Evolutionary conservation across 495 filamentous ascomycete genomes (phyloP), one percentile per base, ranked within the genome.

Genomic region (Opeltia flavorubescens): DNA sequence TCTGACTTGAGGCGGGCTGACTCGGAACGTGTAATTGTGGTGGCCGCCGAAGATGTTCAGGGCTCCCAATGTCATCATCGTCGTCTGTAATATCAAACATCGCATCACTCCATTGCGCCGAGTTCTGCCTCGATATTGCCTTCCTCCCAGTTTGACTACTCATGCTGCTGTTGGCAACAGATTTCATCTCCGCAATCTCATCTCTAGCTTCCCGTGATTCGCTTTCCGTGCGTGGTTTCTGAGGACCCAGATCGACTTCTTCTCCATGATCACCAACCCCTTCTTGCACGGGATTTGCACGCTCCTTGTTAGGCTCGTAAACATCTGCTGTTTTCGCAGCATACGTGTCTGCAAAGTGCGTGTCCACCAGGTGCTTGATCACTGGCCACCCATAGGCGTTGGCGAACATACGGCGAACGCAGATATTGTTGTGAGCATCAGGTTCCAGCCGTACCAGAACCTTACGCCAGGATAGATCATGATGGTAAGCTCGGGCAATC

Each of bases 301-400:
- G 62, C 39, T 80, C 77, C 4, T 52, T 50, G 23, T 60, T 64
- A 20, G 60, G 58, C 52, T 76, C 71, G 20, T 66, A 26, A 20
- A 76, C 74, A 55, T 88, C 85, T 2, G 74, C 65, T 2, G 68
- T 75, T 20, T 62, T 66, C 2, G 80, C 76, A 2, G 67, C 62
- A 30, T 75, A 74, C 0, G 71, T 74, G 52, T 85, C 76, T 35
- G 76, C 80, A 55, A 98, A 98, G 57, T 98, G 91, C 0, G 86
- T 86, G 57, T 95, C 88, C 36, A 89, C 84, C 2, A 96, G 65
- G 59, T 98, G 91, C 58, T 94, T 84, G 39, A 95, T 70, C 4
- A 98, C 91, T 0, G 89, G 89, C 91, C 91, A 98, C 3, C 91
- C 91, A 56, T 94, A 94, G 0, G 91, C 91, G 59, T 98, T 98